A percentile compares a stretch with the other conserved stretches of the same genome.
Conservation (phyloP, 371 early-diverging fungal species). For the Vairimorpha ceranae region DNA sequence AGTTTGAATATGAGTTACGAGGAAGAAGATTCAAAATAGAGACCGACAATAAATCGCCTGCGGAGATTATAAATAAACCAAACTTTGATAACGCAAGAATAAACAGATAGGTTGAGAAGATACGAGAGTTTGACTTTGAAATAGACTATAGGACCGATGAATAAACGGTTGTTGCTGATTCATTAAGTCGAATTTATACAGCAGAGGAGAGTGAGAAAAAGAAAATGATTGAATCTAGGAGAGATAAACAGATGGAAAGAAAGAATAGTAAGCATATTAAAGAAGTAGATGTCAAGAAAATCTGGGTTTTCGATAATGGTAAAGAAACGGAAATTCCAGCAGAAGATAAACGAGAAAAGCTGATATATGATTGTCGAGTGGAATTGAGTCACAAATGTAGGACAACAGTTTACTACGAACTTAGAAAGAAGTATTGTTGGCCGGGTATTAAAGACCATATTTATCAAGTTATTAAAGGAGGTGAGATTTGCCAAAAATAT, state of each 20-base stretch:
- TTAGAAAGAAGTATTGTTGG: conserved; percentile 32
- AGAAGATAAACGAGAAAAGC: neutral
- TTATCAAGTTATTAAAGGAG: conserved; percentile 4
- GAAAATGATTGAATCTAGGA: neutral
- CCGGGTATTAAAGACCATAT: conserved; percentile 6
- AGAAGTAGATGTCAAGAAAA: neutral
- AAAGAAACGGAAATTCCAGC: neutral
- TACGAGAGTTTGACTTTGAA: conserved; percentile 30
- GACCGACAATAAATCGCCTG: conserved; percentile 53
- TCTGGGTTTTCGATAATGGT: neutral
- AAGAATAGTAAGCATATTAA: neutral
- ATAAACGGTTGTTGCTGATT: conserved; percentile 29
- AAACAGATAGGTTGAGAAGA: conserved; percentile 32
- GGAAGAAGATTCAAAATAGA: conserved; percentile 38
- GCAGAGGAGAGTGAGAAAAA: neutral
- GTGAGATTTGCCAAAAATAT: conserved; percentile 20
- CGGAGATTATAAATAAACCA: conserved; percentile 26
- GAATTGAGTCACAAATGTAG: conserved; percentile 4
- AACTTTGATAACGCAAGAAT: conserved; percentile 19
- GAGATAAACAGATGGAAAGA: neutral
- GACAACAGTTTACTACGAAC: conserved; percentile 3
- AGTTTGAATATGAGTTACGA: conserved; percentile 39
- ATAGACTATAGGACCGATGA: conserved; percentile 28
- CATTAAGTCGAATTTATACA: conserved; percentile 34
- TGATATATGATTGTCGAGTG: conserved; percentile 4